Conservation (phyloP, 2,329 filamentous ascomycete species). For the Pseudogymnoascus sp. region DNA sequence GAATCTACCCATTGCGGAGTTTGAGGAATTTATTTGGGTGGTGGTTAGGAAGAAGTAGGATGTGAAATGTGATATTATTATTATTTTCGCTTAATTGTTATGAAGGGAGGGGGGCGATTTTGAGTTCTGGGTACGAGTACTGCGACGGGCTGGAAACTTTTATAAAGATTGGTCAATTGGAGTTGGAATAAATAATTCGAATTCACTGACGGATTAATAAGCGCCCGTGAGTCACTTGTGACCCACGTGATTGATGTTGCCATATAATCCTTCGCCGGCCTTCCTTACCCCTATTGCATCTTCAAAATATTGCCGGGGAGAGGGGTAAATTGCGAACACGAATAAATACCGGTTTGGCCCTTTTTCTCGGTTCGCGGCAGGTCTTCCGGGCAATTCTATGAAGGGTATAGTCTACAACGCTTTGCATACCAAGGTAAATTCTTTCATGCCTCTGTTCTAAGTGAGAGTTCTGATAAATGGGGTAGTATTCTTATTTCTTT, state of each 20-base stretch:
- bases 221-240: constrained; percentile 2
- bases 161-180: not conserved
- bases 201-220: not conserved
- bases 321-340: not conserved
- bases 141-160: not conserved
- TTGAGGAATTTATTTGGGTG: not conserved
- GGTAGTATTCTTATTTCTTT: not conserved
- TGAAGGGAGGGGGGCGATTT: not conserved
- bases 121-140: not conserved
- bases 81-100: not conserved
- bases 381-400: not conserved
- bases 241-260: constrained; percentile 1
- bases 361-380: not conserved
- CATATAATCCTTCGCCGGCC: not conserved
- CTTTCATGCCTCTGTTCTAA: not conserved
- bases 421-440: not conserved
- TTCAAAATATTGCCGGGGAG: not conserved
- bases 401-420: not conserved
- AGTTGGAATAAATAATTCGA: constrained; percentile 1
- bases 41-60: not conserved
- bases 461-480: not conserved
- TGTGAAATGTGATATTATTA: not conserved
- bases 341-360: not conserved
- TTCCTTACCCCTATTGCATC: not conserved
- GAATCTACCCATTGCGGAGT: constrained; percentile 49